Evolutionary conservation across 139 green algal genomes (phyloP).

Genomic region (Tetradesmus obliquus): DNA sequence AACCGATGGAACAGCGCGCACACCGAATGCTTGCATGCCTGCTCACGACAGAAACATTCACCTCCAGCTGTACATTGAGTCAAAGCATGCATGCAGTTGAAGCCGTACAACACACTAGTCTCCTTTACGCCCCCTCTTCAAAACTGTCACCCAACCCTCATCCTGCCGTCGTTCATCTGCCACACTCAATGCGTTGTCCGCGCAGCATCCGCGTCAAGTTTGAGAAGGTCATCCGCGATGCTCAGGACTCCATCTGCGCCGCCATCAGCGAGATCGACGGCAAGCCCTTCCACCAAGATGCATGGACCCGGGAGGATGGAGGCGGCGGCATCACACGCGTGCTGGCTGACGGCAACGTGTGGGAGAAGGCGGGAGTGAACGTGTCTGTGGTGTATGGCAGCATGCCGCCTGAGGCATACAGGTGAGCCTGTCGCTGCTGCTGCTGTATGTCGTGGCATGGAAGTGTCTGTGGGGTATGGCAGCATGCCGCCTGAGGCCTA

Average conservation of each 20-base stretch:
- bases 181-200: too few species aligned
- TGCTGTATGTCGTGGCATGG: background rate
- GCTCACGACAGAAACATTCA: too few species aligned
- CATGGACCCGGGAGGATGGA: conserved; percentile 90
- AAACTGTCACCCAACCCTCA: too few species aligned
- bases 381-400: conserved; percentile 97
- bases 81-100: too few species aligned
- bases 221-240: conserved; percentile 86
- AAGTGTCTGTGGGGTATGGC: conserved; percentile 98
- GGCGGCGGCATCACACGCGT: conserved; percentile 97
- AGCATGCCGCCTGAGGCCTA: conserved; percentile 98
- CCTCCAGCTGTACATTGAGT: too few species aligned
- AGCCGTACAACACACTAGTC: too few species aligned
- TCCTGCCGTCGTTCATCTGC: too few species aligned
- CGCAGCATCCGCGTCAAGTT: conserved; percentile 85
- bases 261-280: conserved; percentile 95
- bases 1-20: too few species aligned
- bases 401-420: conserved; percentile 98
- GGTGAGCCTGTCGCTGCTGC: conserved; percentile 41
- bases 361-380: conserved; percentile 96
- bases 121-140: too few species aligned
- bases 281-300: conserved; percentile 92
- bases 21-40: too few species aligned
- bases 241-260: conserved; percentile 92
- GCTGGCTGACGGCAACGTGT: conserved; percentile 91